These are phyloP conservation scores for Saccharomycopsis malanga DNA, from an alignment of 805 yeast genomes.

Conservation along the genomic window DNA sequence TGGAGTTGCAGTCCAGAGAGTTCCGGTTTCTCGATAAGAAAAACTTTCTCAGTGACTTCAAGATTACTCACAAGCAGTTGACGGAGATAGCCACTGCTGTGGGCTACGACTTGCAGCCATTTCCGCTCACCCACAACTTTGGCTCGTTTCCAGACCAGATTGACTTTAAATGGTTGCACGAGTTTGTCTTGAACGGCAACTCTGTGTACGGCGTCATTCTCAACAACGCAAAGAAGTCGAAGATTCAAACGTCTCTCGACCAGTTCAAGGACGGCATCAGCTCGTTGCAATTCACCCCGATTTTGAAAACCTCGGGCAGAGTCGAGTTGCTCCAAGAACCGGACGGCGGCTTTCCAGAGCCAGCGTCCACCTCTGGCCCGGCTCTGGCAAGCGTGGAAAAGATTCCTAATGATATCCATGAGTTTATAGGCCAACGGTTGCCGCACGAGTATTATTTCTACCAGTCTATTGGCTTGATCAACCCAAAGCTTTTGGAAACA, in stretches of 20 bases:
- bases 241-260: not conserved
- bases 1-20: conserved; percentile 59
- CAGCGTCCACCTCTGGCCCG: not conserved
- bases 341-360: conserved; percentile 25
- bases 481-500: conserved; percentile 57
- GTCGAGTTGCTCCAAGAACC: conserved; percentile 51
- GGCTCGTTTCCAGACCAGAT: conserved; percentile 8
- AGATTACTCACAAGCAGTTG: conserved; percentile 57
- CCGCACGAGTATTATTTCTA: conserved; percentile 84
- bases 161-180: conserved; percentile 22
- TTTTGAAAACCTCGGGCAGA: conserved; percentile 59
- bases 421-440: conserved; percentile 72
- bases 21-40: conserved; percentile 60
- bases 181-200: conserved; percentile 30
- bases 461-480: conserved; percentile 67
- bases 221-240: conserved; percentile 27
- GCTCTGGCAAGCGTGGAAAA: conserved; percentile 25
- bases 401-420: conserved; percentile 75
- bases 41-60: conserved; percentile 53
- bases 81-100: conserved; percentile 69
- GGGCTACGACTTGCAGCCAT: conserved; percentile 72
- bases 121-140: conserved; percentile 38
- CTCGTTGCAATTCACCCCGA: conserved; percentile 65
- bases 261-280: conserved; percentile 61
- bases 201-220: conserved; percentile 43